phyloP scores from a whole-genome alignment of 768 basidiomycete species.

The Phanerodontia chrysosporium region DNA sequence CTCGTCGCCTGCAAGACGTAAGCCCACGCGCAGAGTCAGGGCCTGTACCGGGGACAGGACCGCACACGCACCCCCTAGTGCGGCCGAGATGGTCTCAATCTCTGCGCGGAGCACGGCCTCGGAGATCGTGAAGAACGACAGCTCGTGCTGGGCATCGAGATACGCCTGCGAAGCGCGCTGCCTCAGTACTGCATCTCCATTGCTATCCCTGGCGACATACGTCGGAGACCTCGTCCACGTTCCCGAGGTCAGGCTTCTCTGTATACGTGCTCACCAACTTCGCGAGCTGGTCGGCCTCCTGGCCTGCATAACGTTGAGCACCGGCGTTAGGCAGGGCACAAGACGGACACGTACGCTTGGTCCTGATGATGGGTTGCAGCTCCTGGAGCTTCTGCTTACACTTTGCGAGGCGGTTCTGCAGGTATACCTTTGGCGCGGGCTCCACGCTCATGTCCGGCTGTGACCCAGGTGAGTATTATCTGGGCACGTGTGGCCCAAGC shows the following conservation, averaged over 20 bases:
- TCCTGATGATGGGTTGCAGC: slow-evolving; percentile 47
- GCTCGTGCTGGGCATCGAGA: slow-evolving; percentile 60
- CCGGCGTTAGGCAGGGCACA: not conserved
- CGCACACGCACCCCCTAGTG: slow-evolving; percentile 55
- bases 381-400: slow-evolving; percentile 63
- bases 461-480: not conserved
- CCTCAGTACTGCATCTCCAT: not conserved
- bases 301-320: slow-evolving; percentile 32
- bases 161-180: slow-evolving; percentile 41
- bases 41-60: not conserved
- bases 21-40: slow-evolving; percentile 10
- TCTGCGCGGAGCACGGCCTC: slow-evolving; percentile 60
- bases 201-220: slow-evolving; percentile 20
- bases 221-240: slow-evolving; percentile 37
- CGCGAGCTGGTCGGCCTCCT: slow-evolving; percentile 49
- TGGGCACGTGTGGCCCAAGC: not conserved
- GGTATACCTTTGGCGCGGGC: slow-evolving; percentile 64
- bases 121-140: slow-evolving; percentile 49
- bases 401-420: slow-evolving; percentile 72
- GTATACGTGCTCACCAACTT: slow-evolving; percentile 45
- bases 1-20: slow-evolving; percentile 53
- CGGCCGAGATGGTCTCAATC: slow-evolving; percentile 51
- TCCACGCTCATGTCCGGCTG: slow-evolving; percentile 65
- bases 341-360: slow-evolving; percentile 50
- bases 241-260: slow-evolving; percentile 46